Base-by-base conservation (phyloP, 305 asterid genomes). In the Nicotiana rustica region DNA sequence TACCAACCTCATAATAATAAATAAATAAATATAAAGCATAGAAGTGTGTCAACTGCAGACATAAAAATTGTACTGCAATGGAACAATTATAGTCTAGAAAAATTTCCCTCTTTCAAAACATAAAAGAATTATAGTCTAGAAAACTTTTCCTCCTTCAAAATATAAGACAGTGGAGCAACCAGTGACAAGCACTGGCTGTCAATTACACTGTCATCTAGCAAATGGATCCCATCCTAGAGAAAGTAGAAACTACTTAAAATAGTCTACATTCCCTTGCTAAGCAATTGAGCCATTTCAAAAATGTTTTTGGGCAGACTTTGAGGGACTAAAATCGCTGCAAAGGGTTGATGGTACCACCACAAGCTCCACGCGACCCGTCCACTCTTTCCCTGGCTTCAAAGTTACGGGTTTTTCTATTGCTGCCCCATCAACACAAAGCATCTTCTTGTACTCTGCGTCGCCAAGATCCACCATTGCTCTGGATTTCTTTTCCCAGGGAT, bases 401-500 rank as follows among this genome's bases (percentile, higher is more conserved):
- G 91, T 91, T 82, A 96, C 89, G 31, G 88, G 90, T 85, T 86
- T 94, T 85, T 93, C 99, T 19, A 92, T 80, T 13, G 95, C 97
- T 81, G 98, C 97, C 38, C 95, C 98, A 84, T 90, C 90, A 10
- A 92, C 96, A 21, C 99, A 96, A 2, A 96, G 83, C 99, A 94
- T 96, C 77, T 93, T 91, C 69, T 89, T 94, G 90, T 93, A 96
- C 87, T 94, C 99, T 15, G 90, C 96, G 31, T 93, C 97, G 0
- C 98, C 99, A 71, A 96, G 91, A 90, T 94, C 98, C 5, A 85
- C 80, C 94, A 96, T 93, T 73, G 97, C 92, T 86, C 91, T 96
- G 0, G 97, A 87, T 81, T 93, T 96, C 89, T 92, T 96, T 61
- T 91, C 97, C 99, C 99, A 96, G 41, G 99, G 98, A 82, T 96